phyloP scores from a whole-genome alignment of 352 stramenopile species.

The Phytophthora sansomeana region DNA sequence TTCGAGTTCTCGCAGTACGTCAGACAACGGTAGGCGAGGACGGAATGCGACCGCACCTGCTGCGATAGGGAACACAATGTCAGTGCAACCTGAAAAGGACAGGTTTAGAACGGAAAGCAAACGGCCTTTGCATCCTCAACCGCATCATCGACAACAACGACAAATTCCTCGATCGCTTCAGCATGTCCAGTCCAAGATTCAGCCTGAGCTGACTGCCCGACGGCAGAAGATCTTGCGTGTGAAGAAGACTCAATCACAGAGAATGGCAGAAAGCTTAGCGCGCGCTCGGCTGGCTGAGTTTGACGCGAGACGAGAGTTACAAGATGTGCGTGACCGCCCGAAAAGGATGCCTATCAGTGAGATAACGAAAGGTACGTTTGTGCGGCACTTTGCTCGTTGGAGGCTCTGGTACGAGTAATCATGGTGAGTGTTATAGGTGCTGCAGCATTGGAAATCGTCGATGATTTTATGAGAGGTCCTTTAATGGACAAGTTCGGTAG shows the following conservation, averaged over 20 bases:
- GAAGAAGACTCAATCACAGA: constrained; percentile 80
- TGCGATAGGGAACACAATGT: constrained; percentile 25
- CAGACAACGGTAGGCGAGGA: background rate
- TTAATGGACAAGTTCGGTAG: constrained; percentile 72
- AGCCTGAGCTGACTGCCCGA: constrained; percentile 58
- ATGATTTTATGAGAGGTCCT: constrained; percentile 80
- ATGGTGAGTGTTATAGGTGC: constrained; percentile 48
- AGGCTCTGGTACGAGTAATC: background rate
- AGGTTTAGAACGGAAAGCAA: constrained; percentile 7
- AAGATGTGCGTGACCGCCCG: constrained; percentile 29
- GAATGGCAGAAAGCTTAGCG: constrained; percentile 75
- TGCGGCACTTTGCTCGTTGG: background rate
- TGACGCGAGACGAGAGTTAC: constrained; percentile 43
- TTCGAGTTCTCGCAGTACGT: background rate
- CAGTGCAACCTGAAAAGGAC: background rate
- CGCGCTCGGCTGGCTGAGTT: constrained; percentile 67
- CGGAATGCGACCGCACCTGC: constrained; percentile 5
- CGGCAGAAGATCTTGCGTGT: constrained; percentile 73
- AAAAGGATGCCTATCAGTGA: constrained; percentile 58
- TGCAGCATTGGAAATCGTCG: constrained; percentile 81
- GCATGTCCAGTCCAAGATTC: constrained; percentile 69
- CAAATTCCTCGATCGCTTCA: constrained; percentile 34
- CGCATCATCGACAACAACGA: constrained; percentile 12
- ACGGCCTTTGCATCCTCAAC: constrained; percentile 20
- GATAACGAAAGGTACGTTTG: constrained; percentile 61